Evolutionary conservation across 2,329 filamentous ascomycete genomes (phyloP).

Genomic region (Hypoxylon sp.): DNA sequence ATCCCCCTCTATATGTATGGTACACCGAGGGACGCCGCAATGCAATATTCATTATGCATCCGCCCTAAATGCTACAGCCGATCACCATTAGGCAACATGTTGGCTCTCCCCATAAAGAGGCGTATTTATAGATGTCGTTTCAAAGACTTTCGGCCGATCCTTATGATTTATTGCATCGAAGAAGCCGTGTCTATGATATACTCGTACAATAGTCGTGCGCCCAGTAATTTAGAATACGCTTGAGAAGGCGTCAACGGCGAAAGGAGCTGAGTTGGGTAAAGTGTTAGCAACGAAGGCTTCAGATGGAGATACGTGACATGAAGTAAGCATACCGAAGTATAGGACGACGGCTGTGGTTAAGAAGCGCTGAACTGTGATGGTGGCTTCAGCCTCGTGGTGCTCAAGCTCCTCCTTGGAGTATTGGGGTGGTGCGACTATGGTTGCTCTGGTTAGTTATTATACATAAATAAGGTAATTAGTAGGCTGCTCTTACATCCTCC

Average conservation of each 20-base stretch:
- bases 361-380: constrained; percentile 76
- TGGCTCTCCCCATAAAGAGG: background rate
- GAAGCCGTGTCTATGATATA: constrained; percentile 8
- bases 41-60: constrained; percentile 19
- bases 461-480: background rate
- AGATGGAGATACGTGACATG: background rate
- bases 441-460: constrained; percentile 7
- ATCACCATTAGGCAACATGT: constrained; percentile 5
- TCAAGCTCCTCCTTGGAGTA: constrained; percentile 79
- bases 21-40: constrained; percentile 28
- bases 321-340: constrained; percentile 78
- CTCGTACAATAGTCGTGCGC: constrained; percentile 18
- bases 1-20: constrained; percentile 30
- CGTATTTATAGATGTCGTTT: background rate
- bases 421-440: constrained; percentile 69
- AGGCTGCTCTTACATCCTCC: constrained; percentile 47
- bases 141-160: background rate
- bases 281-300: constrained; percentile 11
- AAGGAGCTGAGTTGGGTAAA: constrained; percentile 63
- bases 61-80: constrained; percentile 7
- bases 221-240: constrained; percentile 54
- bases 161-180: background rate
- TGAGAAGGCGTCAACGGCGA: constrained; percentile 68
- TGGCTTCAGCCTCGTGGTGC: constrained; percentile 77
- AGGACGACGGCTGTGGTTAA: constrained; percentile 76